Percentiles rank a stretch among this genome's conserved stretches.
phyloP scores from a whole-genome alignment of 1,284 basidiomycete genomes.

The Gymnopus androsaceus region DNA sequence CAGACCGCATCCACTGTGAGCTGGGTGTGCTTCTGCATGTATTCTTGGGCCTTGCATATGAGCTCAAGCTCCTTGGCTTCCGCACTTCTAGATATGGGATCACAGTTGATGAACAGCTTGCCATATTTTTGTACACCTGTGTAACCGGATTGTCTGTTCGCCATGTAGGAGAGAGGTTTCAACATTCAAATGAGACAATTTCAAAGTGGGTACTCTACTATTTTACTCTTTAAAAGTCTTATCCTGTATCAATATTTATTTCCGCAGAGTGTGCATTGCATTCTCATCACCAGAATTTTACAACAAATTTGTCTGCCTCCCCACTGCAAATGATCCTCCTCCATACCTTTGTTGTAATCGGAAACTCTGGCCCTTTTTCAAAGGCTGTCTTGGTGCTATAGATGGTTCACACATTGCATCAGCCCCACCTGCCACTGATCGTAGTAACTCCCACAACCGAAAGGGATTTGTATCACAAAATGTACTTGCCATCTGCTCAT shows the following conservation, averaged over 20 bases:
- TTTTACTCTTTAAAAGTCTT: no score
- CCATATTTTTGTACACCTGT: conserved; percentile 37
- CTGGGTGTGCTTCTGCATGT: conserved; percentile 30
- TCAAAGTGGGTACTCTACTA: conserved; percentile 3
- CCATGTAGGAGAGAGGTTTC: conserved; percentile 35
- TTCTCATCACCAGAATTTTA: conserved; percentile 28
- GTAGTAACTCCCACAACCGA: conserved; percentile 28
- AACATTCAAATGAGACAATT: conserved; percentile 31
- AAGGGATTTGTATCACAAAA: conserved; percentile 37
- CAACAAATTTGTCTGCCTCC: conserved; percentile 29
- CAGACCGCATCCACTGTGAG: conserved; percentile 25
- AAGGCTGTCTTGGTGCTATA: conserved; percentile 37
- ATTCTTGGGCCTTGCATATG: conserved; percentile 22
- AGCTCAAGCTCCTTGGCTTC: not conserved
- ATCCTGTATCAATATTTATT: no score
- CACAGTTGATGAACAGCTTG: conserved; percentile 27
- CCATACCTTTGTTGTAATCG: conserved; percentile 21
- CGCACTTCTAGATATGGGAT: conserved; percentile 9
- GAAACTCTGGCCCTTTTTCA: conserved; percentile 40
- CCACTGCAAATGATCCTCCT: conserved; percentile 20
- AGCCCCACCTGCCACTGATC: conserved; percentile 24
- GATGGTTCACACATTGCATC: conserved; percentile 40
- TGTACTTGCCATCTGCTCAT: conserved; percentile 31
- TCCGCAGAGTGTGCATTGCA: no score
- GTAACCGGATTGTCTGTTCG: conserved; percentile 30